These are phyloP conservation scores for Dothistroma pini DNA, from an alignment of 2,329 filamentous ascomycete species.

Conservation along the genomic window DNA sequence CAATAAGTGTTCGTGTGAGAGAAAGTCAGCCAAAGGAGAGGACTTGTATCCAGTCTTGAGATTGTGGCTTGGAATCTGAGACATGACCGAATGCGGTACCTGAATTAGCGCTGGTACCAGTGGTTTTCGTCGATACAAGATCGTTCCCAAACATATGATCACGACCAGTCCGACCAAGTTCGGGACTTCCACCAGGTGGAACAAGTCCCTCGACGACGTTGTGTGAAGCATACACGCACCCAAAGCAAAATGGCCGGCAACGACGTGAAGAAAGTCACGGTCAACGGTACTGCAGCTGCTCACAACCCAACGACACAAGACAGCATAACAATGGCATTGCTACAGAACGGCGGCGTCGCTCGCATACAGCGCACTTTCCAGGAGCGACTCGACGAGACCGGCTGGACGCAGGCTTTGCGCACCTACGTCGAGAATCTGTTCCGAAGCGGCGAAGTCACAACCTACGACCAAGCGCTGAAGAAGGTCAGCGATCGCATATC, in stretches of 20 bases:
- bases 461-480: slow-evolving; percentile 54
- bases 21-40: no score
- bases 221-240: not conserved
- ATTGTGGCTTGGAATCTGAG: not conserved
- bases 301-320: slow-evolving; percentile 38
- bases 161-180: not conserved
- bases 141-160: not conserved
- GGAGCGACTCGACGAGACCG: slow-evolving; percentile 53
- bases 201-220: not conserved
- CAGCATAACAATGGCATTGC: slow-evolving; percentile 45
- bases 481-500: slow-evolving; percentile 47
- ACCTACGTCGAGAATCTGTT: slow-evolving; percentile 54
- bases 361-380: slow-evolving; percentile 54
- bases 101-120: not conserved
- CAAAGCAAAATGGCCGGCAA: slow-evolving; percentile 12
- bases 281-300: slow-evolving; percentile 42
- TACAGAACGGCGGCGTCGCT: slow-evolving; percentile 48
- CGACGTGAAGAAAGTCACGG: slow-evolving; percentile 32
- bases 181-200: not conserved
- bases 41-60: not conserved
- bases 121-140: not conserved
- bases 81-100: not conserved
- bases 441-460: slow-evolving; percentile 55
- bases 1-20: no score
- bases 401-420: slow-evolving; percentile 57